A percentile compares a stretch with the other conserved stretches of the same genome.
These are phyloP conservation scores for Hansenula lynferdii DNA, from an alignment of 1,139 yeast genomes.

Conservation along the genomic window DNA sequence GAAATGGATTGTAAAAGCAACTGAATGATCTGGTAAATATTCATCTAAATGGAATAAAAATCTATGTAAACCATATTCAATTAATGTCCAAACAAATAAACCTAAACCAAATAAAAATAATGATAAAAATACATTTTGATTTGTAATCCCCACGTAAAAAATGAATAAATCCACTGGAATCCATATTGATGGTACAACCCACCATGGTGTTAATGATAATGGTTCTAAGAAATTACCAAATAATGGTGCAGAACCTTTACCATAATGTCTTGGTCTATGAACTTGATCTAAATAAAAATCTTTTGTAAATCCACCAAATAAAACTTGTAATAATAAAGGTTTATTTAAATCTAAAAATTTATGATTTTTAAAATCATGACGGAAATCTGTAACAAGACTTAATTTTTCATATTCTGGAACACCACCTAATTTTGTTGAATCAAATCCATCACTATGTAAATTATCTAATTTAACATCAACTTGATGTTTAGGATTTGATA, in stretches of 20 bases:
- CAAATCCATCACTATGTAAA: conserved; percentile 26
- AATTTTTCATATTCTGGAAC: conserved; percentile 70
- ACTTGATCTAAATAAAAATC: conserved; percentile 94
- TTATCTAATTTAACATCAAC: conserved; percentile 35
- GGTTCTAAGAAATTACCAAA: conserved; percentile 77
- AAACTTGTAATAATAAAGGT: conserved; percentile 78
- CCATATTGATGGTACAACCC: conserved; percentile 85
- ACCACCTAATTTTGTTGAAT: conserved; percentile 52
- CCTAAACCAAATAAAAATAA: conserved; percentile 51
- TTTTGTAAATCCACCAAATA: conserved; percentile 68
- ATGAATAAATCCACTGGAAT: conserved; percentile 67
- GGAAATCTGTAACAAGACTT: conserved; percentile 73
- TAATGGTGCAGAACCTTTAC: conserved; percentile 86
- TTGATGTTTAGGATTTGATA: conserved; percentile 32
- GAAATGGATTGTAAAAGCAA: conserved; percentile 79
- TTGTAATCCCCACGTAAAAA: conserved; percentile 34
- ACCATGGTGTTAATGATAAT: conserved; percentile 68
- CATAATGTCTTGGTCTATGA: conserved; percentile 94
- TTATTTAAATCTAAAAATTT: conserved; percentile 79
- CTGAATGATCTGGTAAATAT: conserved; percentile 74
- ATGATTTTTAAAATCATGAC: conserved; percentile 67
- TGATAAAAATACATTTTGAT: conserved; percentile 30
- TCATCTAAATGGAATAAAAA: conserved; percentile 89
- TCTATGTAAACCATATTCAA: conserved; percentile 86
- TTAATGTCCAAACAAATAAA: conserved; percentile 82